Conservation (phyloP, 1,139 yeast genomes). For the Kazachstania sp. region DNA sequence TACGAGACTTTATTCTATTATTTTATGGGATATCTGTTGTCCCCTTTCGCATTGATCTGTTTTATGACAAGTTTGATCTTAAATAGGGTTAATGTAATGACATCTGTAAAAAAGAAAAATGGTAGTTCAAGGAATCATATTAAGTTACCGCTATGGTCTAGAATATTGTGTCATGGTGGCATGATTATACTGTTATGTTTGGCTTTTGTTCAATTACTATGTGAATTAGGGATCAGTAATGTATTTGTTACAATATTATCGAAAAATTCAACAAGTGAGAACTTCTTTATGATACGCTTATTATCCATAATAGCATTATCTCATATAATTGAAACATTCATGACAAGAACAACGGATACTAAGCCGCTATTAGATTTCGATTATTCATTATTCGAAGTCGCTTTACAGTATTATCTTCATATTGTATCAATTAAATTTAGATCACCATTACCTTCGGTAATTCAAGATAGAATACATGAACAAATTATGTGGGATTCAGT, state of each 20-base stretch:
- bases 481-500: conserved; percentile 14
- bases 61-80: conserved; percentile 10
- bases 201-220: background rate
- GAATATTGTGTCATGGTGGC: conserved; percentile 11
- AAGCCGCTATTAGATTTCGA: conserved; percentile 24
- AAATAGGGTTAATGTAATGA: conserved; percentile 21
- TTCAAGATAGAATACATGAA: background rate
- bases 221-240: background rate
- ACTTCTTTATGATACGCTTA: conserved; percentile 6
- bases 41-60: conserved; percentile 1
- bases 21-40: conserved; percentile 2
- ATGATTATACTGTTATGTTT: conserved; percentile 11
- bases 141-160: conserved; percentile 20
- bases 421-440: conserved; percentile 3
- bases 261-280: background rate
- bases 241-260: background rate
- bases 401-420: conserved; percentile 18
- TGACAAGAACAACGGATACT: conserved; percentile 18
- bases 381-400: conserved; percentile 25
- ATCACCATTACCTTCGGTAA: conserved; percentile 3
- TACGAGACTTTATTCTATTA: background rate
- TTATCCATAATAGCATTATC: conserved; percentile 15
- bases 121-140: background rate
- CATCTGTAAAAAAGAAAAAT: conserved; percentile 17
- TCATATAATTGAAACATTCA: conserved; percentile 24